These are phyloP conservation scores for Phytophthora tentaculata DNA, from an alignment of 352 stramenopile species.

Conservation along the genomic window DNA sequence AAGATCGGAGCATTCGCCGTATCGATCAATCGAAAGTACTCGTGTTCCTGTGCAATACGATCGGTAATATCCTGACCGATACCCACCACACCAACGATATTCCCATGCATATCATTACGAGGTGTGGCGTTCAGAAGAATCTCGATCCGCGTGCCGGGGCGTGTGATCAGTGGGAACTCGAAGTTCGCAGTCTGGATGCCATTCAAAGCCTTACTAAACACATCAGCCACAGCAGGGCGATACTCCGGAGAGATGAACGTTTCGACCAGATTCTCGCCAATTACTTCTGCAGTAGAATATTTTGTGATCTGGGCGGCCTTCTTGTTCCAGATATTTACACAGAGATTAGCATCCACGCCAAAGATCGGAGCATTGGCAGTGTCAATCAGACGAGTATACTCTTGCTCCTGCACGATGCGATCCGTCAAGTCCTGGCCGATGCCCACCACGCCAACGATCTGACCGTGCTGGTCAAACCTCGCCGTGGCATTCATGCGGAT, in stretches of 20 bases:
- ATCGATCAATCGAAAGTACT: conserved; percentile 82
- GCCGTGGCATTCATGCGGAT: conserved; percentile 78
- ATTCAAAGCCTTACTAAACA: conserved; percentile 72
- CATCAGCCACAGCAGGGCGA: conserved; percentile 66
- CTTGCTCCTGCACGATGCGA: conserved; percentile 85
- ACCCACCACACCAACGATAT: conserved; percentile 87
- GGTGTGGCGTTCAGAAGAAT: conserved; percentile 82
- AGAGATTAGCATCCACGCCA: conserved; percentile 87
- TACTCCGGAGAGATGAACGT: conserved; percentile 87
- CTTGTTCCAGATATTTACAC: conserved; percentile 94
- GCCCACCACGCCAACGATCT: conserved; percentile 85
- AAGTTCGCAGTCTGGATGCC: conserved; percentile 87
- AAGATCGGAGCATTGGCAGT: conserved; percentile 92
- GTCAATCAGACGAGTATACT: conserved; percentile 91
- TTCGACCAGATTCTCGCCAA: conserved; percentile 82
- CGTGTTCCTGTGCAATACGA: conserved; percentile 76
- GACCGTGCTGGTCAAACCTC: conserved; percentile 69
- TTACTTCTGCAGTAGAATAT: conserved; percentile 80
- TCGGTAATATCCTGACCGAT: conserved; percentile 89
- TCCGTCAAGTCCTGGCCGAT: conserved; percentile 90
- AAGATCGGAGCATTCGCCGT: conserved; percentile 82
- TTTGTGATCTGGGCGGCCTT: conserved; percentile 91
- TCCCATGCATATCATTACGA: conserved; percentile 68
- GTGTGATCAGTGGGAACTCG: conserved; percentile 86
- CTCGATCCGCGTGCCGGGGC: conserved; percentile 72